Base-by-base conservation (phyloP, 2,329 filamentous ascomycete species). In the Cadophora sp. region DNA sequence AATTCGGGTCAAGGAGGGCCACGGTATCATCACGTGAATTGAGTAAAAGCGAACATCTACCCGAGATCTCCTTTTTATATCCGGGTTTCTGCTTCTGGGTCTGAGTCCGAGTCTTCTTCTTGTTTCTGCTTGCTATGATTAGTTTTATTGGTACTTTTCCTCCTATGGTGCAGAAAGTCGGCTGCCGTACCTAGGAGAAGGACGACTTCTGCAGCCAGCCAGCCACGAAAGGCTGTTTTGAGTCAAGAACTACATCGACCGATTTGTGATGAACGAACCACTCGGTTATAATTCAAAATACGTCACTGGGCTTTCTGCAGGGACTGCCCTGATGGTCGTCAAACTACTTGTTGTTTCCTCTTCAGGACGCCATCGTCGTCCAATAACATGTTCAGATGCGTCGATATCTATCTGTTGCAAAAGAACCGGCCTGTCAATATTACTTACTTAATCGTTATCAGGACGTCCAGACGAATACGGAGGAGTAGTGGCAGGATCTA, bases 201-300 rank as follows among this genome's bases (percentile, higher is more conserved):
- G 55, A 58, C 55, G 36, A 53, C 16, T 33, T 53, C 50, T 33
- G 50, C 50, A 53, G 55, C 55, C 55, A 58, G 53, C 53, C 53
- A 56, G 55, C 55, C 55, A 58, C 55, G 22, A 58, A 39, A 58
- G 55, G 8, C 53, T 56, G 18, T 36, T 56, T 56, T 22, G 53
- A 56, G 53, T 56, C 53, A 56, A 39, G 53, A 56, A 39, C 33
- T 30, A 22, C 53, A 30, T 30, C 27, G 27, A 30, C 27, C 27
- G 27, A 30, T 30, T 30, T 30, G 13, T 33, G 51, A 55, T 11
- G 6, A 36, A 36, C 27, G 27, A 55, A 30, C 27, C 27, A 30
- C 51, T 55, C 51, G 51, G 18, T 27, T 36, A 18, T 7, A 14
- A n/a, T 55, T 55, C 2, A 7, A 56, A 27, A 27, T 60, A 30